phyloP scores from a whole-genome alignment of 495 filamentous ascomycete species.

The Letharia lupina region DNA sequence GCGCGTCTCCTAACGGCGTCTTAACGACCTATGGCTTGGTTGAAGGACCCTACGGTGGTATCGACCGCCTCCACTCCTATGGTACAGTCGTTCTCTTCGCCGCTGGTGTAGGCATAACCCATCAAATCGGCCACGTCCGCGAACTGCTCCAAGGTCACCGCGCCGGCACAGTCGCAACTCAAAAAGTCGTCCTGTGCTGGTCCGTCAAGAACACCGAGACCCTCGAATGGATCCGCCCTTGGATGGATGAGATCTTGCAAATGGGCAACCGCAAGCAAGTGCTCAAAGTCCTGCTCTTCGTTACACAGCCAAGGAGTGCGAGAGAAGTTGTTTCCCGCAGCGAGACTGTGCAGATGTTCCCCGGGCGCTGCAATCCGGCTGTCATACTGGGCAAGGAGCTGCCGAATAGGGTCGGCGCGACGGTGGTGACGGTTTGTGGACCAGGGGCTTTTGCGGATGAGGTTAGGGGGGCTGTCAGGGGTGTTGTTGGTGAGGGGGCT shows the following conservation, averaged over 20 bases:
- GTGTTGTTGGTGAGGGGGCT: conserved; percentile 53
- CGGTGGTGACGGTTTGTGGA: conserved; percentile 83
- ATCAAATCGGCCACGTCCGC: conserved; percentile 70
- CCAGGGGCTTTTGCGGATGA: conserved; percentile 84
- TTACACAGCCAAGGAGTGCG: conserved; percentile 70
- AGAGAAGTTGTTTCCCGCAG: conserved; percentile 77
- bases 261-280: conserved; percentile 77
- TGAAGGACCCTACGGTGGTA: conserved; percentile 77
- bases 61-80: conserved; percentile 61
- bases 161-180: conserved; percentile 64
- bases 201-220: conserved; percentile 80
- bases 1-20: conserved; percentile 47
- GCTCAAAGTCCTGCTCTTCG: conserved; percentile 77
- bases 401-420: conserved; percentile 65
- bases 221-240: conserved; percentile 84
- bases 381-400: conserved; percentile 71
- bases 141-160: conserved; percentile 63
- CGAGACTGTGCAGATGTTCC: conserved; percentile 82
- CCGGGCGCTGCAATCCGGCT: conserved; percentile 52
- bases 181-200: conserved; percentile 80
- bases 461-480: conserved; percentile 64
- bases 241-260: conserved; percentile 89
- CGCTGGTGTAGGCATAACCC: conserved; percentile 81
- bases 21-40: conserved; percentile 56
- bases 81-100: conserved; percentile 82